Base-by-base conservation (phyloP, 2,329 filamentous ascomycete species). In the Penicillium sp. region DNA sequence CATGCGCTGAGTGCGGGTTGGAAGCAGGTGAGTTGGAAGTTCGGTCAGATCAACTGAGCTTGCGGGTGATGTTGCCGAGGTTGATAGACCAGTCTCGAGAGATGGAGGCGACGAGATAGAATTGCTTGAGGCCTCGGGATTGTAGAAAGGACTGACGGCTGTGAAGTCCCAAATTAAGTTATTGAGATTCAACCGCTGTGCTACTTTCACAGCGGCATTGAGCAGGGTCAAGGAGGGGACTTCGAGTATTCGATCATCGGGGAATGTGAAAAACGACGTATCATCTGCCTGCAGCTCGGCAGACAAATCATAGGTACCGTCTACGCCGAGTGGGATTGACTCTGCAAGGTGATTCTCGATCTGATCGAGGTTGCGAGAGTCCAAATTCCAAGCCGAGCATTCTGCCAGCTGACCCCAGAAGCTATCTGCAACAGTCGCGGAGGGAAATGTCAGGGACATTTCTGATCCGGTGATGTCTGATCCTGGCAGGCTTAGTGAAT, bases 181-280 rank as follows among this genome's bases (percentile, higher is more conserved):
- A 2, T 69, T 70, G 54, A 76, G 75, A 40, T 79, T 78, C 16
- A 86, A 71, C 1, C 83, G 78, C 6, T 68, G 66, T 1, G 82
- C 81, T 43, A 86, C 79, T 47, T 78, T 78, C 53, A 81, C 61
- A 33, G 82, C 70, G 0, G 78, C 83, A 27, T 76, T 78, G 39
- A 85, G 70, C 3, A 85, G 60, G 1, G 53, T 79, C 19, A 85
- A 71, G 41, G 82, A 78, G n/a, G 78, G 73, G 11, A 84, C 69
- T 0, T 82, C 79, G 6, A 85, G 72, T 50, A 77, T 71, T 63
- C 79, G 82, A 49, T 80, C 82, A 67, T 85, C 83, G 1, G 78
- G 73, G 55, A 76, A 75, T 10, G 71, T 69, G 58, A 71, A 73
- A 7, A 62, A 69, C 10, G 63, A 59, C 2, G 66, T 49, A 27